Evolutionary conservation across 2,329 filamentous ascomycete species (phyloP).

Genomic region (Sarocladium oryzae): DNA sequence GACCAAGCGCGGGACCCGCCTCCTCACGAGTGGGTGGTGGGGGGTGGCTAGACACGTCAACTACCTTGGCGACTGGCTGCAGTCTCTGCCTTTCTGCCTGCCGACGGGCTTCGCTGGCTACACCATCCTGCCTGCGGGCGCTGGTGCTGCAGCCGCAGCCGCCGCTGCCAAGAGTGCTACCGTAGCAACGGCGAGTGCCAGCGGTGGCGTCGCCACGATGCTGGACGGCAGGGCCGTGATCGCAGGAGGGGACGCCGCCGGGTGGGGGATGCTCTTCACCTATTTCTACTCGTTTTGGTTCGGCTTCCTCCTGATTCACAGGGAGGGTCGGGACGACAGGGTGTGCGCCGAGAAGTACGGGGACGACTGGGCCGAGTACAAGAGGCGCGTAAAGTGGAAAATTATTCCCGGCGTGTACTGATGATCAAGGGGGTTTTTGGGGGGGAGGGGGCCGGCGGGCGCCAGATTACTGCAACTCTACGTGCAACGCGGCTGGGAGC

Average conservation of each 20-base stretch:
- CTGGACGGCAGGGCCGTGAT: constrained; percentile 50
- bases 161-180: constrained; percentile 28
- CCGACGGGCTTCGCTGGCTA: constrained; percentile 81
- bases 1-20: constrained; percentile 70
- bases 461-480: no score
- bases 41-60: constrained; percentile 74
- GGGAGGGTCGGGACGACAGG: constrained; percentile 76
- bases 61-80: constrained; percentile 88
- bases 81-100: constrained; percentile 79
- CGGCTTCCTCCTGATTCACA: constrained; percentile 72
- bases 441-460: no score
- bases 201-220: constrained; percentile 39
- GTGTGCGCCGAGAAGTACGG: constrained; percentile 86
- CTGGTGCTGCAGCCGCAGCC: constrained; percentile 24
- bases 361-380: constrained; percentile 81
- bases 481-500: no score
- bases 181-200: constrained; percentile 27
- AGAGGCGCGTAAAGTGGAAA: constrained; percentile 65
- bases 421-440: no score
- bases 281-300: constrained; percentile 94
- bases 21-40: constrained; percentile 87
- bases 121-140: constrained; percentile 51
- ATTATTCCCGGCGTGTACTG: constrained; percentile 82
- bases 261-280: constrained; percentile 79
- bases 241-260: constrained; percentile 62